These are phyloP conservation scores for Ustilago loliicola DNA, from an alignment of 1,284 basidiomycete species.

Conservation along the genomic window DNA sequence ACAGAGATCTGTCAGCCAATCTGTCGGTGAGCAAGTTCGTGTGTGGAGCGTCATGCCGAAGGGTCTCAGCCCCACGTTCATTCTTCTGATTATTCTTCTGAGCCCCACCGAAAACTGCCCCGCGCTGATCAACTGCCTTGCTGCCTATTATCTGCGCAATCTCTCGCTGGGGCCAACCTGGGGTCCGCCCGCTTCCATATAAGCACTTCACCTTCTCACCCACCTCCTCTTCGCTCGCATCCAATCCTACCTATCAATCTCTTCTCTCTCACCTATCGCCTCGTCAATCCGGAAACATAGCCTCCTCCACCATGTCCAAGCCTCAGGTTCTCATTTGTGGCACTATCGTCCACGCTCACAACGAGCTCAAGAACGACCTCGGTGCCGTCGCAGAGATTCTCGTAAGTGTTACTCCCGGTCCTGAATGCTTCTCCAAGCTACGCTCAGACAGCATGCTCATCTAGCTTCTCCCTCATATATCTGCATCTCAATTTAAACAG, in stretches of 20 bases:
- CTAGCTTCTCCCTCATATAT: not conserved
- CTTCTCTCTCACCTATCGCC: not conserved
- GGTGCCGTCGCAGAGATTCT: slow-evolving; percentile 49
- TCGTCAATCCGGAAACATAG: not conserved
- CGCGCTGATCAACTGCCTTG: slow-evolving; percentile 12
- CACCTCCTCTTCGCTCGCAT: slow-evolving; percentile 5
- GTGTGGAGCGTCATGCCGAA: slow-evolving; percentile 7
- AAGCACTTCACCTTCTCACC: slow-evolving; percentile 1
- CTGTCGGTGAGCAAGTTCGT: not conserved
- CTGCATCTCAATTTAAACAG: slow-evolving; percentile 7
- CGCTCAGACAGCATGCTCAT: slow-evolving; percentile 2
- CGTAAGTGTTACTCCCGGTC: slow-evolving; percentile 71
- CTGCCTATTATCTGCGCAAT: not conserved
- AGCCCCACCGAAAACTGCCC: slow-evolving; percentile 13
- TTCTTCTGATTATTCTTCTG: slow-evolving; percentile 5
- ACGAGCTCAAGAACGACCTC: slow-evolving; percentile 55
- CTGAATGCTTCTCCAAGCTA: slow-evolving; percentile 18
- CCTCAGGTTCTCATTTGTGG: slow-evolving; percentile 59
- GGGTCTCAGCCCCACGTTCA: slow-evolving; percentile 17
- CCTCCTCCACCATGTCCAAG: slow-evolving; percentile 44
- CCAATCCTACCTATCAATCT: not conserved
- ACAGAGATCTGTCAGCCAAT: not conserved
- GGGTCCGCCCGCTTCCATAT: slow-evolving; percentile 1
- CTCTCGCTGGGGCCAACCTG: slow-evolving; percentile 12
- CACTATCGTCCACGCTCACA: slow-evolving; percentile 57